Conservation (phyloP, 1,139 yeast genomes). For the Zygosaccharomyces pseudobailii region DNA sequence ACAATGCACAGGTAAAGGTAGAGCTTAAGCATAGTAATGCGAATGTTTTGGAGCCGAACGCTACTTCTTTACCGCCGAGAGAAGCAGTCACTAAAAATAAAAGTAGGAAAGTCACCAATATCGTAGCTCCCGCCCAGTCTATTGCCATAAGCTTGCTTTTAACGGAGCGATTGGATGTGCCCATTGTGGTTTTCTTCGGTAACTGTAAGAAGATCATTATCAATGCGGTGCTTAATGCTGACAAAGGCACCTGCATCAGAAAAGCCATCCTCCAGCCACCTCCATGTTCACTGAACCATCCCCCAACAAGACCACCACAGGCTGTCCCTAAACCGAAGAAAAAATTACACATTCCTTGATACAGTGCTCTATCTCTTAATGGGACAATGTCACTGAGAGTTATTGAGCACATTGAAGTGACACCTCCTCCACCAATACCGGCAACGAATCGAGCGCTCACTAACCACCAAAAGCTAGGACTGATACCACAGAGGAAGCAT, state of each 20-base stretch:
- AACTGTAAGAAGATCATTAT: constrained; percentile 36
- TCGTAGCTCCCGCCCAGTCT: constrained; percentile 67
- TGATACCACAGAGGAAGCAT: constrained; percentile 48
- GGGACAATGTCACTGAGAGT: constrained; percentile 56
- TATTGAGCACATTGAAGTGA: constrained; percentile 51
- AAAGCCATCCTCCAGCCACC: constrained; percentile 78
- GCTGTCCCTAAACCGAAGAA: constrained; percentile 68
- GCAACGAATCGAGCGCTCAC: constrained; percentile 58
- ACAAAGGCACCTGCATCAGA: constrained; percentile 59
- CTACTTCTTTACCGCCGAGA: constrained; percentile 57
- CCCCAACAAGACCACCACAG: constrained; percentile 62
- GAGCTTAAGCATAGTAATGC: constrained; percentile 28
- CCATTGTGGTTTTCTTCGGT: constrained; percentile 34
- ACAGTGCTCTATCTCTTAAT: constrained; percentile 52
- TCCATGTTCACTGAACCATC: constrained; percentile 40
- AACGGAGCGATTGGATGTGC: constrained; percentile 16
- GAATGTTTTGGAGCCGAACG: constrained; percentile 35
- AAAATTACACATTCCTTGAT: constrained; percentile 60
- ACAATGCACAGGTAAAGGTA: constrained; percentile 28
- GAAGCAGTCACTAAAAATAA: constrained; percentile 60
- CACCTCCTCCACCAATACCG: constrained; percentile 66
- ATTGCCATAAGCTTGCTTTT: constrained; percentile 48
- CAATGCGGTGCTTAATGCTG: constrained; percentile 44
- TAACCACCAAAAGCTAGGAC: constrained; percentile 51
- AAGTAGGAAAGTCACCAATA: constrained; percentile 52